Percentiles rank a stretch among this genome's conserved stretches.
These are phyloP conservation scores for Candida boidinii DNA, from an alignment of 805 yeast genomes.

Conservation along the genomic window DNA sequence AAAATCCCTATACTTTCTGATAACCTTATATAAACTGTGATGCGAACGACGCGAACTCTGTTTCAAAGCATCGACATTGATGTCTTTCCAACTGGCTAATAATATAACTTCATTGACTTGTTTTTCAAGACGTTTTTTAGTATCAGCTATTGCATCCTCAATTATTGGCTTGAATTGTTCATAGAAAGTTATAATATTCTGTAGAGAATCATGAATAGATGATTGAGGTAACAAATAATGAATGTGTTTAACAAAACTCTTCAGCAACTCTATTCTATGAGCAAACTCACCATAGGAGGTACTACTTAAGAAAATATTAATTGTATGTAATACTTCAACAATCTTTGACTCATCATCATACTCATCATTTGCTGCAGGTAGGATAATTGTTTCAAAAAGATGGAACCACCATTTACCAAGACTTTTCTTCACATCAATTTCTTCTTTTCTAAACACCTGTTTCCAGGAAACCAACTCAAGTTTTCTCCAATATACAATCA, in stretches of 20 bases:
- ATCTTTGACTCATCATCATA: constrained; percentile 25
- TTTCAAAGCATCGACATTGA: constrained; percentile 84
- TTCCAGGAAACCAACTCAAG: constrained; percentile 85
- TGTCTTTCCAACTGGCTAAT: constrained; percentile 96
- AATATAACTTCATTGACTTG: constrained; percentile 78
- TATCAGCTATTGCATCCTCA: constrained; percentile 31
- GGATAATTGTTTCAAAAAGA: constrained; percentile 70
- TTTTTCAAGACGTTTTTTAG: constrained; percentile 56
- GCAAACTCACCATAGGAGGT: constrained; percentile 69
- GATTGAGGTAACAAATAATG: constrained; percentile 19
- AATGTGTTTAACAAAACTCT: constrained; percentile 56
- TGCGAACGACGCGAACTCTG: constrained; percentile 93
- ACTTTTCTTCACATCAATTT: constrained; percentile 31
- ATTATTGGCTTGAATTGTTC: constrained; percentile 52
- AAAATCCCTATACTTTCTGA: constrained; percentile 69
- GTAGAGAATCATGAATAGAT: constrained; percentile 31
- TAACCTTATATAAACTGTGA: constrained; percentile 69
- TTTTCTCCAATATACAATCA: constrained; percentile 87
- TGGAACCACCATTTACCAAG: constrained; percentile 89
- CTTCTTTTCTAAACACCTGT: constrained; percentile 61
- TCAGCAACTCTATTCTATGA: constrained; percentile 49
- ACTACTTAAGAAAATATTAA: constrained; percentile 69
- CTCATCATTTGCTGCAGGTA: constrained; percentile 37
- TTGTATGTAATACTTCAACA: constrained; percentile 40
- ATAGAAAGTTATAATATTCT: constrained; percentile 56